Percentiles rank a stretch among this genome's conserved stretches.
phyloP scores from a whole-genome alignment of 306 rosid species.

The Cicer arietinum region DNA sequence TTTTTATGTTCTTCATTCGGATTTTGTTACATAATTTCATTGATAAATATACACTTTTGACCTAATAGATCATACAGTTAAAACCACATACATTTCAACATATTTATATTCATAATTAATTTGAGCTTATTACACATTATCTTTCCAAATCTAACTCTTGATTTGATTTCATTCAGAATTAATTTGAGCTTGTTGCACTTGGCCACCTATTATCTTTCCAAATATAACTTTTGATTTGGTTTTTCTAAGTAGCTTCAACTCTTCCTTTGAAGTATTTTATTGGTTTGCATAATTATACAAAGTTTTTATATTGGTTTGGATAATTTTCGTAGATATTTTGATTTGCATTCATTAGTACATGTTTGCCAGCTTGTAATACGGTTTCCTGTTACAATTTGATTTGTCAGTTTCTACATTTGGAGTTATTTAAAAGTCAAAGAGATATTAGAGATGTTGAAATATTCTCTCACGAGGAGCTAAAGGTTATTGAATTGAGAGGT shows the following conservation, averaged over 20 bases:
- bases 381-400: background rate
- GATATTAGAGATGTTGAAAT: background rate
- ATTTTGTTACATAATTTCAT: too few relatives aligned
- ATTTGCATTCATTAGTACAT: background rate
- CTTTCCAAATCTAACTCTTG: background rate
- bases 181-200: background rate
- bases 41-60: too few relatives aligned
- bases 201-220: background rate
- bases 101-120: too few relatives aligned
- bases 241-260: background rate
- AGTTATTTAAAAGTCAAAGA: background rate
- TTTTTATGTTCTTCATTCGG: too few relatives aligned
- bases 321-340: background rate
- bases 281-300: background rate
- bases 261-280: background rate
- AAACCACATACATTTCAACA: too few relatives aligned
- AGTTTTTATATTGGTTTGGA: background rate
- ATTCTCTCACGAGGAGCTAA: background rate
- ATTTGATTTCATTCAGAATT: too few relatives aligned
- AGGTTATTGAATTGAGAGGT: slow-evolving; percentile 15
- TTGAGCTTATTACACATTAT: background rate
- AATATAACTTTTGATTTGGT: background rate
- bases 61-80: too few relatives aligned
- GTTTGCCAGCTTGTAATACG: background rate
- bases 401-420: background rate